Evolutionary conservation across 192 early-diverging fungal genomes (phyloP).

Genomic region (Pecoramyces ruminantium): DNA sequence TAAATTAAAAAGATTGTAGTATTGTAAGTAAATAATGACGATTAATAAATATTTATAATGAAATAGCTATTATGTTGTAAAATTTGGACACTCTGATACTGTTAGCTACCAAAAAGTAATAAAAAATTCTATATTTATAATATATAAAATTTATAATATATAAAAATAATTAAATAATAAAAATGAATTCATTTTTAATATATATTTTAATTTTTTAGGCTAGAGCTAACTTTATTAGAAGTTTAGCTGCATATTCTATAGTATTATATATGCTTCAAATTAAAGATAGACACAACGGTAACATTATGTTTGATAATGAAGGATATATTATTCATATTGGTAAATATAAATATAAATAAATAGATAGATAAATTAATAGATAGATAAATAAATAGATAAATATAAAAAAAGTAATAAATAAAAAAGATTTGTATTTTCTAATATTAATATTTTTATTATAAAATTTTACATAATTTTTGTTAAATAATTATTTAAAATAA

Average conservation of each 20-base stretch:
- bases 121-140: not conserved
- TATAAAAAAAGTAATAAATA: too few species aligned
- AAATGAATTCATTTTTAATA: not conserved
- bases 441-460: too few species aligned
- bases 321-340: conserved; percentile 95
- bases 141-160: not conserved
- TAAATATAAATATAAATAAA: conserved; percentile 13
- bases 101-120: conserved; percentile 60
- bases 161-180: not conserved
- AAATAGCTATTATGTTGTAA: conserved; percentile 67
- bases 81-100: conserved; percentile 78
- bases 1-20: not conserved
- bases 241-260: conserved; percentile 86
- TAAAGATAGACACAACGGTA: conserved; percentile 47
- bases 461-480: too few species aligned
- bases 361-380: too few species aligned
- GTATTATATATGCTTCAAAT: conserved; percentile 89
- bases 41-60: too few species aligned
- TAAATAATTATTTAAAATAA: too few species aligned
- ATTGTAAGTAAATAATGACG: too few species aligned
- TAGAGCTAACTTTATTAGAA: conserved; percentile 85
- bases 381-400: too few species aligned
- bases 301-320: conserved; percentile 89
- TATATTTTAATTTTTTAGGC: conserved; percentile 24
- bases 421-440: too few species aligned